Base-by-base conservation (phyloP, 495 filamentous ascomycete species). In the Pyronema omphalodes region DNA sequence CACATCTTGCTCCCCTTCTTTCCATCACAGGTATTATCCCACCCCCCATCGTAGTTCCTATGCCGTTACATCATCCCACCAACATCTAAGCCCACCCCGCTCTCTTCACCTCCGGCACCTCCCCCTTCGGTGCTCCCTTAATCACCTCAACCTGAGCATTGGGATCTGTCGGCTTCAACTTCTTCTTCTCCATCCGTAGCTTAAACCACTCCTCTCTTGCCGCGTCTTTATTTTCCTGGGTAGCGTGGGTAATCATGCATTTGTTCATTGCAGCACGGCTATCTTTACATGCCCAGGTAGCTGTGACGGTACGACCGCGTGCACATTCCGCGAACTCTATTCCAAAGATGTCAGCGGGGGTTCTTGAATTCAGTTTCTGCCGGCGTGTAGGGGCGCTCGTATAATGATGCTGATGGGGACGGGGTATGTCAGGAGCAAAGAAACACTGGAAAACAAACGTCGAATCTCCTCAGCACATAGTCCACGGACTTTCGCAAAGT, bases 131-230 rank as follows among this genome's bases (percentile, higher is more conserved):
- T 45, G 67, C 46, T 6, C 71, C 72, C 0, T 68, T 70, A 7
- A 70, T 46, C 40, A 68, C 55, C 62, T 75, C 71, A 61, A 51
- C 57, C 15, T 33, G 53, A 55, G 49, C 9, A 11, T 47, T 47
- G 3, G 64, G 69, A 48, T 82, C 81, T 51, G 73, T 71, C 67
- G 83, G 79, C 47, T 74, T 67, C 70, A 78, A 74, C 39, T 69
- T 68, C 50, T 75, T 72, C 60, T 87, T 73, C 69, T 85, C 76
- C 58, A 81, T 73, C 57, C 77, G 74, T 44, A 71, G 73, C 44
- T 77, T 75, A 64, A 96, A 95, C 93, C 91, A 98, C 63, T 96
- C 86, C 66, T 93, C 86, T 33, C 91, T 73, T 58, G 91, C 91
- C 14, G 76, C 78, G 69, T 98, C 91, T 65, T 87, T 77, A 68